Conservation (phyloP, 2,329 filamentous ascomycete species). For the Alternaria novae-zelandiae region DNA sequence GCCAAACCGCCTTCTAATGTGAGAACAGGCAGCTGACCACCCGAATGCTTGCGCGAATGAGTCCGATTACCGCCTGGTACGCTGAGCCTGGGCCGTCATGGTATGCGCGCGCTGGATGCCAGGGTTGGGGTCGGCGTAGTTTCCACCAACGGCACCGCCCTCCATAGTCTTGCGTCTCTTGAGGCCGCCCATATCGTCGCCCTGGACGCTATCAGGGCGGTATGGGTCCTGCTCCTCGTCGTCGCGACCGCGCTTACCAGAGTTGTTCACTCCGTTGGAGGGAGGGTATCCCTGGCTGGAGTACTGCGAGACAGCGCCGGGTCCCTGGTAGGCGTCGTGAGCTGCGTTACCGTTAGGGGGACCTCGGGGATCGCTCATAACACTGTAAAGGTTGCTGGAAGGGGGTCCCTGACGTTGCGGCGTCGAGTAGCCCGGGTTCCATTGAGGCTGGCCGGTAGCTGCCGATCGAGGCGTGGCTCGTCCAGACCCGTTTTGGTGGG, state of each 20-base stretch:
- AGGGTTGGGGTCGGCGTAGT: constrained; percentile 41
- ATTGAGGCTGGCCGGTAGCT: constrained; percentile 74
- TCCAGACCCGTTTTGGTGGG: constrained; percentile 81
- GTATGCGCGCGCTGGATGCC: constrained; percentile 43
- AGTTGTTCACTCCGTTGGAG: constrained; percentile 66
- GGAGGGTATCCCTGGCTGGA: constrained; percentile 63
- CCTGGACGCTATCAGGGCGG: constrained; percentile 63
- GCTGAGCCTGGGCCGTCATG: constrained; percentile 37
- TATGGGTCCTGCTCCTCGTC: constrained; percentile 71
- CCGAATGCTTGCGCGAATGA: constrained; percentile 19
- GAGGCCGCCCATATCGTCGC: constrained; percentile 66
- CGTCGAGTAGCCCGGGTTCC: constrained; percentile 75
- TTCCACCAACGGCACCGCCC: constrained; percentile 47
- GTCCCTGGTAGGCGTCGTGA: constrained; percentile 73
- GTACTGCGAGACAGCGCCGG: constrained; percentile 66
- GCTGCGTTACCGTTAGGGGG: constrained; percentile 68
- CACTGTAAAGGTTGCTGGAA: constrained; percentile 85
- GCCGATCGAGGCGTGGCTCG: constrained; percentile 85
- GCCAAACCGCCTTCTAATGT: constrained; percentile 33
- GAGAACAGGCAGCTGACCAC: constrained; percentile 29
- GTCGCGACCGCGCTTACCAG: constrained; percentile 68
- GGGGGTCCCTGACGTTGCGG: constrained; percentile 73
- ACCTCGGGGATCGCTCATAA: constrained; percentile 81
- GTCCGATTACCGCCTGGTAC: constrained; percentile 36
- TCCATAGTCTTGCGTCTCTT: constrained; percentile 82